phyloP scores from a whole-genome alignment of 2,329 filamentous ascomycete species.

The Aspergillus pseudonomiae region DNA sequence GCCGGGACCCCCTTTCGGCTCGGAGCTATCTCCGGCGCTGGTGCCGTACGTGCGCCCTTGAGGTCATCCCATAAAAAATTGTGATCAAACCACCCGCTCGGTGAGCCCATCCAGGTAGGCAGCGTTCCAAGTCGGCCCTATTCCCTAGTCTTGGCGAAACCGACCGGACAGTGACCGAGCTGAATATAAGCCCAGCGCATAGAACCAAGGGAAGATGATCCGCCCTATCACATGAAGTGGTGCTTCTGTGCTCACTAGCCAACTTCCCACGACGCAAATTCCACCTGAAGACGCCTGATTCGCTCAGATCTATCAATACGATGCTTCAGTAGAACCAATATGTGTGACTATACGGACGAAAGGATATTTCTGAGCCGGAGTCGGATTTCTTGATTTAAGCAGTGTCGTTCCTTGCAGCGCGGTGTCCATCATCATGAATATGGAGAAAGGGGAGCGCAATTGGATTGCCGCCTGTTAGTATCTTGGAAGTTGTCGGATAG shows the following conservation, averaged over 20 bases:
- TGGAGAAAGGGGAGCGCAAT: too few relatives aligned
- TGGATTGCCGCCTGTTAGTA: too few relatives aligned
- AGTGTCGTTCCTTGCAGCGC: background rate
- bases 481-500: too few relatives aligned
- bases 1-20: background rate
- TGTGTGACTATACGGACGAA: background rate
- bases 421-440: too few relatives aligned
- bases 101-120: background rate
- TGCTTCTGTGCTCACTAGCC: background rate
- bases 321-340: background rate
- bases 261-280: background rate
- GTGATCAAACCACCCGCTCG: background rate
- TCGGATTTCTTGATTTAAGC: too few relatives aligned
- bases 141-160: background rate
- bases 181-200: background rate
- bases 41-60: background rate
- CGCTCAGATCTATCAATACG: rapidly evolving
- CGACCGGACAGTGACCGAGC: background rate
- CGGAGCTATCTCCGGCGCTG: constrained; percentile 1
- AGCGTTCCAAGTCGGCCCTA: background rate
- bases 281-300: background rate
- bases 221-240: background rate
- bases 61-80: background rate
- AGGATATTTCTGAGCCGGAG: background rate
- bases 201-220: background rate